Evolutionary conservation across 768 basidiomycete species (phyloP).

Genomic region (Candolleomyces eurysporus): DNA sequence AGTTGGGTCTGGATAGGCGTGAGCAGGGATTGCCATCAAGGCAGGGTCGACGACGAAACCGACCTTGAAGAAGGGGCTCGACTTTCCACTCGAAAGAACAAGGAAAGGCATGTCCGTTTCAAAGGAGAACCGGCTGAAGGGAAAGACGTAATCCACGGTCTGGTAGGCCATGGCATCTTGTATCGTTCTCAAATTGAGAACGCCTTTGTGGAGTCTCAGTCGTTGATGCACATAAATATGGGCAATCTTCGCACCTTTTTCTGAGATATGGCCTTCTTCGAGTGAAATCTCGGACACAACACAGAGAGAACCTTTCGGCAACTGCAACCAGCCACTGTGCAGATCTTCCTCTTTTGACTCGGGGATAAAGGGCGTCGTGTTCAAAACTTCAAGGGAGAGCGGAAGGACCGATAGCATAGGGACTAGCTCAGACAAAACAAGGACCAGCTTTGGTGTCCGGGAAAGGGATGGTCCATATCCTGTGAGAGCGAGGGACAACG

Average conservation of each 20-base stretch:
- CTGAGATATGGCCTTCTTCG: constrained; percentile 63
- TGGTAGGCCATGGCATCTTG: constrained; percentile 67
- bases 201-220: constrained; percentile 36
- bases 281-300: constrained; percentile 67
- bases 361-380: constrained; percentile 56
- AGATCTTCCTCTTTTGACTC: constrained; percentile 71
- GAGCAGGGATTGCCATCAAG: not conserved
- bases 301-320: constrained; percentile 58
- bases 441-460: constrained; percentile 46
- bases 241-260: constrained; percentile 42
- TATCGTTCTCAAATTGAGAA: constrained; percentile 59
- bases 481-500: constrained; percentile 63
- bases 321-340: constrained; percentile 71
- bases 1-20: constrained; percentile 52
- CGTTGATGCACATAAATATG: not conserved
- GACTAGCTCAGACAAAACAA: constrained; percentile 56
- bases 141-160: constrained; percentile 71
- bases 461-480: constrained; percentile 45
- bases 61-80: constrained; percentile 75
- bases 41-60: not conserved
- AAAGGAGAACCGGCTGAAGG: constrained; percentile 71
- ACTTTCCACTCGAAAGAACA: constrained; percentile 58
- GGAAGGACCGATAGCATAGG: constrained; percentile 55
- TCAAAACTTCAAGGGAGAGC: constrained; percentile 62
- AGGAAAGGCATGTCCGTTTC: constrained; percentile 71